Percentiles rank a stretch among this genome's conserved stretches.
Conservation (phyloP, 2,329 filamentous ascomycete genomes). For the Fusarium continuum region DNA sequence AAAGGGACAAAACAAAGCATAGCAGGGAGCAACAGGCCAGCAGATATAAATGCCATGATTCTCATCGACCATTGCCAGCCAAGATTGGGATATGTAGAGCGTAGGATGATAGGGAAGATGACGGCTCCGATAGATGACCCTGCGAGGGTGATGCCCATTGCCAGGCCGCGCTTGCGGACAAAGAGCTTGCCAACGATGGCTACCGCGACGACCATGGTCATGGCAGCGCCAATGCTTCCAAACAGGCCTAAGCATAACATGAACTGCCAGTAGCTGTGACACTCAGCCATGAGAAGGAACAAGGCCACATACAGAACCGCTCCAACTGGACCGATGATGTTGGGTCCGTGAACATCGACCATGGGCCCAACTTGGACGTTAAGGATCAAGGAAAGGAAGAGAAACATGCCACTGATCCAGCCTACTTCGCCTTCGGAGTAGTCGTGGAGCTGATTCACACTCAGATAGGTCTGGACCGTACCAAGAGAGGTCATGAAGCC, state of each 20-base stretch:
- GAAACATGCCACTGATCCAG: conserved; percentile 59
- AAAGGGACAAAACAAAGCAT: conserved; percentile 50
- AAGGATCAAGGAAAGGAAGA: conserved; percentile 55
- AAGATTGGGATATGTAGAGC: conserved; percentile 40
- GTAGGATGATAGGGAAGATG: conserved; percentile 48
- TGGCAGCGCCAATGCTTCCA: conserved; percentile 53
- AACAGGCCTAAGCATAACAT: conserved; percentile 55
- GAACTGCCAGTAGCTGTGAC: conserved; percentile 59
- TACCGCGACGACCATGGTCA: conserved; percentile 49
- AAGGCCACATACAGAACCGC: conserved; percentile 49
- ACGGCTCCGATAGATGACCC: conserved; percentile 45
- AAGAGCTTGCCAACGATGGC: conserved; percentile 47
- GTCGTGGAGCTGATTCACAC: conserved; percentile 53
- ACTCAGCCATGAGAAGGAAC: conserved; percentile 58
- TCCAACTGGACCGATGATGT: conserved; percentile 51
- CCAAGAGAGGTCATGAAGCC: conserved; percentile 60
- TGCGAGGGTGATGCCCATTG: conserved; percentile 41
- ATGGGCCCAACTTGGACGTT: conserved; percentile 59
- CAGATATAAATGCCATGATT: conserved; percentile 44
- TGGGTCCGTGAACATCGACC: conserved; percentile 58
- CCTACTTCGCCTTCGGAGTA: conserved; percentile 57
- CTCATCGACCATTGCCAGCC: conserved; percentile 51
- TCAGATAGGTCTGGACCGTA: conserved; percentile 58
- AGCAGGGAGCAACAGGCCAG: conserved; percentile 41
- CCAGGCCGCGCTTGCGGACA: conserved; percentile 38